Evolutionary conservation across 2,329 filamentous ascomycete genomes (phyloP).

Genomic region (Beauveria brongniartii): DNA sequence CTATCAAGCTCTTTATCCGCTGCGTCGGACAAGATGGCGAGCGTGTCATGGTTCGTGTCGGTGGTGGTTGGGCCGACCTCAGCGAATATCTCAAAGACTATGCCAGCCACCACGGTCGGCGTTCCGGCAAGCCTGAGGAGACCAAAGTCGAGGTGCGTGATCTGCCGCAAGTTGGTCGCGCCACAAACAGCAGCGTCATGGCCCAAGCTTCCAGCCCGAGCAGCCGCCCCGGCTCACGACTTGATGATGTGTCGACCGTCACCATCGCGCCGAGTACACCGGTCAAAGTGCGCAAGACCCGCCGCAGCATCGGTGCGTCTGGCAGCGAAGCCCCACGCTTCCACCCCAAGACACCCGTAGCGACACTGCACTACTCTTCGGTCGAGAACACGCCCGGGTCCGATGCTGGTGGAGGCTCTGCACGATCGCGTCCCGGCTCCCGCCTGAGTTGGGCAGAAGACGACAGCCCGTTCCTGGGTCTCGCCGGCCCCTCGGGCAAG

Average conservation of each 20-base stretch:
- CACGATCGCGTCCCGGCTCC: constrained; percentile 43
- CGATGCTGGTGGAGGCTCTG: constrained; percentile 27
- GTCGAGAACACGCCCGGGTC: constrained; percentile 36
- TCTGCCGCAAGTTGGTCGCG: constrained; percentile 22
- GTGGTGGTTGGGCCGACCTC: constrained; percentile 95
- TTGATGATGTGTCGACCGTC: constrained; percentile 21
- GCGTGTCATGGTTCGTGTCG: constrained; percentile 95
- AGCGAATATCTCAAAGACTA: constrained; percentile 94
- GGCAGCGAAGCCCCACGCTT: constrained; percentile 24
- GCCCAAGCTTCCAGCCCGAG: constrained; percentile 33
- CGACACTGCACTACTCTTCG: constrained; percentile 31
- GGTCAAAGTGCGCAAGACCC: constrained; percentile 46
- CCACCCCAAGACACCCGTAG: constrained; percentile 36
- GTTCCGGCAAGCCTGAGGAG: constrained; percentile 38
- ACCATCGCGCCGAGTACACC: constrained; percentile 35
- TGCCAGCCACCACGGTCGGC: constrained; percentile 81
- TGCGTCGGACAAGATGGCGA: constrained; percentile 85
- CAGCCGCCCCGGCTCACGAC: constrained; percentile 30
- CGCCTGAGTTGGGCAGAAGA: constrained; percentile 51
- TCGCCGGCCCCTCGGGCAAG: constrained; percentile 62
- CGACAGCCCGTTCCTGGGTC: constrained; percentile 52
- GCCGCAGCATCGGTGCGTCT: constrained; percentile 34
- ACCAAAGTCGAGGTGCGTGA: constrained; percentile 53
- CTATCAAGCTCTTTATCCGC: constrained; percentile 90
- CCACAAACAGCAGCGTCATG: constrained; percentile 19